A percentile compares a stretch with the other conserved stretches of the same genome.
These are phyloP conservation scores for Venturiaceae sp. DNA, from an alignment of 2,329 filamentous ascomycete genomes.

Conservation along the genomic window DNA sequence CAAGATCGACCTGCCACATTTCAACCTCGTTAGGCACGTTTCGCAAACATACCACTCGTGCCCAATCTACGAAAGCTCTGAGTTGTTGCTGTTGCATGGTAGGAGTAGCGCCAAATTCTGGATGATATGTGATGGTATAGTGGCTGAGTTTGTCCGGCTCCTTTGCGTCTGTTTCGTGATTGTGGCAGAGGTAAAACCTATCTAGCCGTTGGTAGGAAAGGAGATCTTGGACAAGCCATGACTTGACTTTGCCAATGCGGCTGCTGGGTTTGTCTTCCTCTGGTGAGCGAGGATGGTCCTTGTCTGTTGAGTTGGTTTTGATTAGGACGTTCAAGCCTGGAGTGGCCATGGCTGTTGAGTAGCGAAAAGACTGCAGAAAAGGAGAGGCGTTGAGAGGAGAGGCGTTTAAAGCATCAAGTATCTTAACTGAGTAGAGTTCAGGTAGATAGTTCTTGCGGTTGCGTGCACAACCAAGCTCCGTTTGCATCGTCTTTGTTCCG, in stretches of 20 bases:
- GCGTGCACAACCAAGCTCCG: background rate
- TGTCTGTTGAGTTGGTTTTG: background rate
- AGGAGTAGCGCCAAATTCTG: background rate
- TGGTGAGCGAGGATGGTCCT: background rate
- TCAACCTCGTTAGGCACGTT: background rate
- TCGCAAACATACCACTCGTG: background rate
- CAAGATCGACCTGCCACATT: background rate
- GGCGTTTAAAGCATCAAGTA: background rate
- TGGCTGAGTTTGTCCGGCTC: background rate
- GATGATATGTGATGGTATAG: background rate
- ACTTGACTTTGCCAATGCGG: background rate
- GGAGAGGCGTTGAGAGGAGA: background rate
- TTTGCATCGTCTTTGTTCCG: background rate
- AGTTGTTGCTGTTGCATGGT: background rate
- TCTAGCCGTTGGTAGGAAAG: background rate
- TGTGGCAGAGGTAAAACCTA: background rate
- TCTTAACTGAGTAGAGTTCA: no score
- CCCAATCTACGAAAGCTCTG: background rate
- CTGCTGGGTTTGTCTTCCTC: background rate
- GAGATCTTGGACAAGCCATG: background rate
- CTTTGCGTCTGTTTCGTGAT: background rate
- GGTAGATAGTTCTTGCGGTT: no score
- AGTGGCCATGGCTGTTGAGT: background rate
- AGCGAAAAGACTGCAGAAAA: no score
- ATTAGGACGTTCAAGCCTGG: background rate